Evolutionary conservation across 2,329 filamentous ascomycete genomes (phyloP).

Genomic region (Penicillium sp.): DNA sequence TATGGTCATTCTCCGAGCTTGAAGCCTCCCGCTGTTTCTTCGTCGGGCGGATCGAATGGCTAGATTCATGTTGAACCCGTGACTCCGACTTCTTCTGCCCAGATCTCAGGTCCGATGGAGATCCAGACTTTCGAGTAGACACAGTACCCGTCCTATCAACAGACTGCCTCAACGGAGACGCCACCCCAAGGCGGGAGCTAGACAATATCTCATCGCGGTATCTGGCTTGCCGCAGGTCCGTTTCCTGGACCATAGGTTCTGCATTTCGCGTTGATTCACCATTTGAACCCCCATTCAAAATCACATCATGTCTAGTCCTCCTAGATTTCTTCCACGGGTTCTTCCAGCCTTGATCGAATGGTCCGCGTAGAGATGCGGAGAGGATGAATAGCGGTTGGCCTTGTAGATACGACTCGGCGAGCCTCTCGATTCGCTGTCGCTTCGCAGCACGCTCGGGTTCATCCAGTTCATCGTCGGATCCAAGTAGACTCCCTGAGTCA

Average conservation of each 20-base stretch:
- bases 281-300: neutral
- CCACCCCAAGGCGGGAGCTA: too few species aligned
- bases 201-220: slow-evolving; percentile 14
- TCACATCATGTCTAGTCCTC: neutral
- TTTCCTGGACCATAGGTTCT: slow-evolving; percentile 25
- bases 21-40: slow-evolving; percentile 2
- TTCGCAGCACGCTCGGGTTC: slow-evolving; percentile 32
- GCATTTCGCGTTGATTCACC: neutral
- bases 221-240: slow-evolving; percentile 21
- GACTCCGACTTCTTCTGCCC: neutral
- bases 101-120: neutral
- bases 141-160: too few species aligned
- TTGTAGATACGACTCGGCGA: slow-evolving; percentile 39
- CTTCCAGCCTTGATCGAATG: slow-evolving; percentile 41
- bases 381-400: slow-evolving; percentile 43
- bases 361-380: slow-evolving; percentile 42
- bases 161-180: too few species aligned
- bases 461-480: slow-evolving; percentile 39
- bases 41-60: slow-evolving; percentile 1
- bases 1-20: neutral
- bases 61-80: neutral
- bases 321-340: slow-evolving; percentile 43
- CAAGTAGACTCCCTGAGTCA: slow-evolving; percentile 26
- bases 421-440: slow-evolving; percentile 39
- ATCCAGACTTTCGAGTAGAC: too few species aligned